Evolutionary conservation across 805 yeast genomes (phyloP), one percentile per base, ranked within the genome.

Genomic region (Candida montana): DNA sequence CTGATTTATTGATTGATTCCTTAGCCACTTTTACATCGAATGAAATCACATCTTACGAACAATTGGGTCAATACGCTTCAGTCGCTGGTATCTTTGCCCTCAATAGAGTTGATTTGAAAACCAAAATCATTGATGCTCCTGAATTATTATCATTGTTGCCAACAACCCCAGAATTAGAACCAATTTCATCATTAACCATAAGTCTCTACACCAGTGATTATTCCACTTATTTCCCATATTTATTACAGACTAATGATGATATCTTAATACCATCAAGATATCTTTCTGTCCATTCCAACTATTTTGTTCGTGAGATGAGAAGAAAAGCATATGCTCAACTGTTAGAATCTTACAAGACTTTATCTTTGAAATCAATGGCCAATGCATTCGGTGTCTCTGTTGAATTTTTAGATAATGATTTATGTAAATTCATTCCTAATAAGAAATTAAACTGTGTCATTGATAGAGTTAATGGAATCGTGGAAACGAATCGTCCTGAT

Each of bases 401-500:
- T 40, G 93, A 83, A 40, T 93, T 89, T 58, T 69, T 93, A 56
- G 99, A 93, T 63, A 68, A 67, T 40, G 99, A 93, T 62, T 70
- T 93, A 52, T 79, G 95, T 55, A 84, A 81, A 59, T 88, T 91
- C 60, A 88, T 93, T 54, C 96, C 97, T 30, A 90, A 82, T 64
- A 89, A 90, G 61, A 88, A 88, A 65, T 74, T 93, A 60, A 91
- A 90, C 67, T 93, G 99, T 67, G 90, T 93, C 39, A 88, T 93
- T 58, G 99, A 93, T 62, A 79, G 87, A 58, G 98, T 93, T 39
- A 87, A 89, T 62, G 98, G 95, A 12, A 87, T 93, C 47, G 86
- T 93, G 49, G 95, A 87, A 62, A 93, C 99, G 15, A 93, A 89
- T 64, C 76, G 98, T 52, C 96, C 97, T 2, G 99, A 93, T 62